Percentiles rank a stretch among this genome's conserved stretches.
phyloP scores from a whole-genome alignment of 805 yeast species.

The Candida parachauliodes region DNA sequence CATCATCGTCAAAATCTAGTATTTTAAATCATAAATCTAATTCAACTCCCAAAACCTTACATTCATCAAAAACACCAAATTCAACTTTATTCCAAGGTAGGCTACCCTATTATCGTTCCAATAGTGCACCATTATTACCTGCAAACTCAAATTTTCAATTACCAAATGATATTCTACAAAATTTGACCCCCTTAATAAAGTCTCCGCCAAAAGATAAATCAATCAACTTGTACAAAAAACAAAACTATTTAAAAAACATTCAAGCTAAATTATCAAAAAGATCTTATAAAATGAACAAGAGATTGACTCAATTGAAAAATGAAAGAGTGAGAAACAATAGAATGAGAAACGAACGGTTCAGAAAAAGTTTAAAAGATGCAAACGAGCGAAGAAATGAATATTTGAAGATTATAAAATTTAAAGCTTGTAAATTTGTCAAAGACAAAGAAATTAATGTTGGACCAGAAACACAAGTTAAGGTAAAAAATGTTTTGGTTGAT shows the following conservation, averaged over 20 bases:
- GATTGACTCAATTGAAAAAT: neutral
- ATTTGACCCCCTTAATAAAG: constrained; percentile 6
- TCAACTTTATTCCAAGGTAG: neutral
- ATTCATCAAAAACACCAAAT: neutral
- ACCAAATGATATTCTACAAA: constrained; percentile 7
- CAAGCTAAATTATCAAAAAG: neutral
- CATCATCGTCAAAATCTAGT: neutral
- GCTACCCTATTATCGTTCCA: constrained; percentile 3
- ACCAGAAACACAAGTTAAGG: neutral
- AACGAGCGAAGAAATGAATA: constrained; percentile 8
- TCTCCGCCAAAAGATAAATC: constrained; percentile 1
- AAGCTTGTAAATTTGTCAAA: constrained; percentile 5
- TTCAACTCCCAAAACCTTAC: neutral
- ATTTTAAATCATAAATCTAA: neutral
- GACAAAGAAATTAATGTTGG: neutral
- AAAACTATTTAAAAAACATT: constrained; percentile 4
- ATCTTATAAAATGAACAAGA: constrained; percentile 1
- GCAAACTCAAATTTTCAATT: constrained; percentile 5
- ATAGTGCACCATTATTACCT: neutral
- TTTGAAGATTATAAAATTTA: constrained; percentile 4
- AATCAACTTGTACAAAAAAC: constrained; percentile 1
- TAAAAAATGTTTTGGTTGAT: neutral
- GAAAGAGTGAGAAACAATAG: neutral
- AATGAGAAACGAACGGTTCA: neutral
- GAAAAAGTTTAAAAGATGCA: constrained; percentile 4